Evolutionary conservation across 2,329 filamentous ascomycete genomes (phyloP).

Genomic region (Neurospora sp.): DNA sequence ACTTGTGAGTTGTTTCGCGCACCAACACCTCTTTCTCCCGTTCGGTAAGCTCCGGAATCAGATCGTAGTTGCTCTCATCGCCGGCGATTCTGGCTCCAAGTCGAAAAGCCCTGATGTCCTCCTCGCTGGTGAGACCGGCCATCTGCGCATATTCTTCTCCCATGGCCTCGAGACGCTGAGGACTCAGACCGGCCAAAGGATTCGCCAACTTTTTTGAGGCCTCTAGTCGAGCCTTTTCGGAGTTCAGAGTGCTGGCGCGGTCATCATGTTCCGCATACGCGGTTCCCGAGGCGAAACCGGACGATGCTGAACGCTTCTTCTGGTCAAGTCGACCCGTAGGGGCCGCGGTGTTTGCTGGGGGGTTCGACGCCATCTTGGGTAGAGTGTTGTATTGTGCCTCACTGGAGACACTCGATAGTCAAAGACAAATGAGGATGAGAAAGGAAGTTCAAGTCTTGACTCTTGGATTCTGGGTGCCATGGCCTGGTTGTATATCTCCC

Average conservation of each 20-base stretch:
- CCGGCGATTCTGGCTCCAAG: conserved; percentile 50
- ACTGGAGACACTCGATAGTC: neutral
- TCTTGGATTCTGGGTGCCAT: neutral
- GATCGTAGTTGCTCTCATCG: conserved; percentile 38
- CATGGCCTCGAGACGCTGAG: conserved; percentile 40
- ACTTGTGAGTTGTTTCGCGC: conserved; percentile 54
- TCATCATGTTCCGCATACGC: conserved; percentile 9
- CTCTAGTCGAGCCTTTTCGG: conserved; percentile 21
- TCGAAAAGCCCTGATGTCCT: conserved; percentile 48
- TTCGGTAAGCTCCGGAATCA: conserved; percentile 41
- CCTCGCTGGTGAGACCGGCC: conserved; percentile 42
- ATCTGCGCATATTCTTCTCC: conserved; percentile 48
- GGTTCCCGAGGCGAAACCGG: conserved; percentile 3
- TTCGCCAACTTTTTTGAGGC: conserved; percentile 30
- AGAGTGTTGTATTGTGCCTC: conserved; percentile 22
- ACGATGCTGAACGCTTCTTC: conserved; percentile 8
- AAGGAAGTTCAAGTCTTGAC: neutral
- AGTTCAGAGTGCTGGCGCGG: neutral
- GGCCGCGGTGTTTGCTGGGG: conserved; percentile 12
- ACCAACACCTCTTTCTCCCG: conserved; percentile 48
- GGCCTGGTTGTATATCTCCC: neutral
- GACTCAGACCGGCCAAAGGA: conserved; percentile 29
- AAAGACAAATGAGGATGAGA: neutral
- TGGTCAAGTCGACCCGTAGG: neutral
- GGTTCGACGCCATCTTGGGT: conserved; percentile 22